Evolutionary conservation across 805 yeast genomes (phyloP).

Genomic region (Yarrowia alimentaria): DNA sequence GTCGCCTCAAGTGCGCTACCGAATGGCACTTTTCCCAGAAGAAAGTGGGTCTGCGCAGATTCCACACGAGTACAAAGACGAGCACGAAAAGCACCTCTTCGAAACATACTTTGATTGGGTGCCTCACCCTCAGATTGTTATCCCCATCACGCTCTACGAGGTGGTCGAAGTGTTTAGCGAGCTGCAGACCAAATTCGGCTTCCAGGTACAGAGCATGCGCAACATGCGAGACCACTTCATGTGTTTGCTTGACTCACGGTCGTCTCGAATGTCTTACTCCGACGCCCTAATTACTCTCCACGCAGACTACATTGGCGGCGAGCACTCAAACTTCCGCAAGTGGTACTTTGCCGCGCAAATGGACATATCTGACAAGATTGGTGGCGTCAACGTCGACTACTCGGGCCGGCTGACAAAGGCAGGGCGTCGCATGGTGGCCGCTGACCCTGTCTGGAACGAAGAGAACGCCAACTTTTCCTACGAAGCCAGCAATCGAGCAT

Average conservation of each 20-base stretch:
- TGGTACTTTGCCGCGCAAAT: slow-evolving; percentile 77
- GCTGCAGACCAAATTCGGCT: slow-evolving; percentile 58
- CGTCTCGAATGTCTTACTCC: slow-evolving; percentile 59
- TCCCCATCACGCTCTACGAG: slow-evolving; percentile 40
- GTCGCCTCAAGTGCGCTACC: slow-evolving; percentile 17
- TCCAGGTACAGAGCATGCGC: slow-evolving; percentile 61
- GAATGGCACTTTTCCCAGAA: slow-evolving; percentile 23
- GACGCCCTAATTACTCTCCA: slow-evolving; percentile 61
- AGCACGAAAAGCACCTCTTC: slow-evolving; percentile 2
- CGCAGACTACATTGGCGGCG: slow-evolving; percentile 74
- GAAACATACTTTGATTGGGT: slow-evolving; percentile 7
- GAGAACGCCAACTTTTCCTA: slow-evolving; percentile 48
- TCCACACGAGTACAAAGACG: slow-evolving; percentile 8
- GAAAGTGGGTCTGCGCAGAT: slow-evolving; percentile 6
- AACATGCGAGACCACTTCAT: slow-evolving; percentile 68
- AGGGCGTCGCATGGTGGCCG: slow-evolving; percentile 24
- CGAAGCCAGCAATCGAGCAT: slow-evolving; percentile 51
- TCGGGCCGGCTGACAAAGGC: slow-evolving; percentile 32
- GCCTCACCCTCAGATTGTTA: slow-evolving; percentile 16
- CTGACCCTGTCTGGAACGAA: slow-evolving; percentile 30
- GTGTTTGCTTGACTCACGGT: slow-evolving; percentile 63
- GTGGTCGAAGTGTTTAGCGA: slow-evolving; percentile 58
- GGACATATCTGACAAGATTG: slow-evolving; percentile 53
- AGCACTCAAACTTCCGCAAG: slow-evolving; percentile 62
- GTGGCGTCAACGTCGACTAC: slow-evolving; percentile 30